phyloP scores from a whole-genome alignment of 1,139 yeast genomes.

The Kurtzmaniella quercitrusa region DNA sequence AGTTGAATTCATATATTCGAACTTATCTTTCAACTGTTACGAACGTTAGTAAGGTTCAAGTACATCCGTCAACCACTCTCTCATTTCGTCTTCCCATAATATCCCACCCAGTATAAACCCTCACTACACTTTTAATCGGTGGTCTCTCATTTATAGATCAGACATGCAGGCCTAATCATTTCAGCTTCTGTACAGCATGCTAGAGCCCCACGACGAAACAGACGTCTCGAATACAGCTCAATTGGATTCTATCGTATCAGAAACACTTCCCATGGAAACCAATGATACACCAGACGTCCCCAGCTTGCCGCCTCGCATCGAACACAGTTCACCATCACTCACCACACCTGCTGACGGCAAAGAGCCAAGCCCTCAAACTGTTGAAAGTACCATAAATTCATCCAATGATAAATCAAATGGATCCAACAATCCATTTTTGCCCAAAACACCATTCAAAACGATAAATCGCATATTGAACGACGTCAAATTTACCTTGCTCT shows the following conservation, averaged over 20 bases:
- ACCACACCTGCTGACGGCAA: background rate
- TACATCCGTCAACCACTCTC: too few species aligned
- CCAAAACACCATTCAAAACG: conserved; percentile 48
- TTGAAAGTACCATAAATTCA: background rate
- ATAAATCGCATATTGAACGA: conserved; percentile 66
- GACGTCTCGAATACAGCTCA: background rate
- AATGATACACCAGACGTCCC: background rate
- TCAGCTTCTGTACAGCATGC: background rate
- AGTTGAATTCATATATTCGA: too few species aligned
- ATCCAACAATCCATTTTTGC: conserved; percentile 7
- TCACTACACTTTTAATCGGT: too few species aligned
- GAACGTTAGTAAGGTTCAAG: too few species aligned
- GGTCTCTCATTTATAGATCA: background rate
- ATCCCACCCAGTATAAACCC: too few species aligned
- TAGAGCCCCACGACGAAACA: background rate
- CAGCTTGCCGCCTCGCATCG: background rate
- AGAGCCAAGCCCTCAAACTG: background rate
- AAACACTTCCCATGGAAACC: background rate
- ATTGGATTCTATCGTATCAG: background rate
- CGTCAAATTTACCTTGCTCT: conserved; percentile 42
- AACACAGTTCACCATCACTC: background rate
- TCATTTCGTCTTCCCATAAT: too few species aligned
- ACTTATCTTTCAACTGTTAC: too few species aligned
- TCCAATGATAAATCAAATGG: background rate
- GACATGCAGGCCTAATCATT: background rate